Evolutionary conservation across 2,329 filamentous ascomycete species (phyloP).

Genomic region (Calonectria crousiana): DNA sequence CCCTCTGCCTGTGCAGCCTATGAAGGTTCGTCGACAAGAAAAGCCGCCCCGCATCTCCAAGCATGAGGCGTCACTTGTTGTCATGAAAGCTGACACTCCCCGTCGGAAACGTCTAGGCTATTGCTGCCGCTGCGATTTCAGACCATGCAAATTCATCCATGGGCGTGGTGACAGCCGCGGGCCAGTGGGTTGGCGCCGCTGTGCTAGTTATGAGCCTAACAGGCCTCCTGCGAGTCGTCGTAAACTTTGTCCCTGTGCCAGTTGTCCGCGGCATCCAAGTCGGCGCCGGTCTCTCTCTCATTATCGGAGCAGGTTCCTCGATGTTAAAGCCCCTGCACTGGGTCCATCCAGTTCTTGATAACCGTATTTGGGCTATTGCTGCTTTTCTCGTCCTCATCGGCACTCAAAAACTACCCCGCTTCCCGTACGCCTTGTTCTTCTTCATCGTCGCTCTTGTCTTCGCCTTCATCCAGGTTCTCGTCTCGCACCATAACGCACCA

Average conservation of each 20-base stretch:
- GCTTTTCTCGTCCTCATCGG: conserved; percentile 79
- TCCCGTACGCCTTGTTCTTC: conserved; percentile 84
- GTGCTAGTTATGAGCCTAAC: conserved; percentile 84
- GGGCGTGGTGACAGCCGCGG: conserved; percentile 81
- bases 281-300: conserved; percentile 86
- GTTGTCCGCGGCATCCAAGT: conserved; percentile 96
- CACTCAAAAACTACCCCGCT: conserved; percentile 72
- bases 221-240: conserved; percentile 81
- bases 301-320: conserved; percentile 79
- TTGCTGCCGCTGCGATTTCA: conserved; percentile 89
- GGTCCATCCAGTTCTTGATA: conserved; percentile 78
- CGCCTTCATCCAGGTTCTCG: conserved; percentile 60
- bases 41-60: background rate
- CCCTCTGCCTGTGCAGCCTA: conserved; percentile 91
- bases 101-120: conserved; percentile 65
- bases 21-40: conserved; percentile 63
- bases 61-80: background rate
- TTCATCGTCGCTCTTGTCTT: conserved; percentile 78
- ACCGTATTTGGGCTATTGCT: conserved; percentile 80
- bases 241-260: conserved; percentile 81
- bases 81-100: background rate
- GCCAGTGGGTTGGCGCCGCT: conserved; percentile 77
- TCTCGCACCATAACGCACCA: conserved; percentile 56
- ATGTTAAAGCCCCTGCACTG: conserved; percentile 78
- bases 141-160: conserved; percentile 65